Percentiles rank a stretch among this genome's conserved stretches.
Evolutionary conservation across 176 grass and related monocot genomes (phyloP).

Genomic region (Avena eriantha): DNA sequence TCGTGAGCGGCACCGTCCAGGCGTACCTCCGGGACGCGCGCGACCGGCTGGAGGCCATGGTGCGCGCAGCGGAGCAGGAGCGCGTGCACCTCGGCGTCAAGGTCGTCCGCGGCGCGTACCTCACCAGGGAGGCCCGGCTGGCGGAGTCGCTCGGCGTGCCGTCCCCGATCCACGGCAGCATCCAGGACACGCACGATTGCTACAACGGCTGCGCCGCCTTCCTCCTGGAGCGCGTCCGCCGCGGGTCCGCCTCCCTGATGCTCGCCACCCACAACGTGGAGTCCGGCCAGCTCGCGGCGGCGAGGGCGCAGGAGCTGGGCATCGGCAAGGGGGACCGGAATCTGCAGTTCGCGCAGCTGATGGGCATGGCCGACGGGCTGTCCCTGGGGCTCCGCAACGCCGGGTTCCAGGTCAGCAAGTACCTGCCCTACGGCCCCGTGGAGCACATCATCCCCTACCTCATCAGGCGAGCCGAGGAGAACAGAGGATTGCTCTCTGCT

Average conservation of each 20-base stretch:
- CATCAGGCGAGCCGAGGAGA: constrained; percentile 91
- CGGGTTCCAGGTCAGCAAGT: constrained; percentile 90
- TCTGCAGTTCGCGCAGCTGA: constrained; percentile 94
- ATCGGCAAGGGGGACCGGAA: constrained; percentile 59
- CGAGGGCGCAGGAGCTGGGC: constrained; percentile 69
- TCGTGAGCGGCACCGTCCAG: constrained; percentile 83
- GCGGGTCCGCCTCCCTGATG: constrained; percentile 57
- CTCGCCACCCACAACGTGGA: constrained; percentile 90
- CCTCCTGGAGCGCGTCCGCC: constrained; percentile 76
- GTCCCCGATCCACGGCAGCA: constrained; percentile 73
- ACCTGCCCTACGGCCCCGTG: constrained; percentile 92
- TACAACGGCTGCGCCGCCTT: constrained; percentile 82
- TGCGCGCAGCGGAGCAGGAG: constrained; percentile 46
- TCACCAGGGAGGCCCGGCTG: constrained; percentile 68
- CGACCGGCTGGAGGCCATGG: constrained; percentile 66
- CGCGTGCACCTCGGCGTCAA: constrained; percentile 72
- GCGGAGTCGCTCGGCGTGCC: constrained; percentile 67
- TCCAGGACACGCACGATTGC: constrained; percentile 83
- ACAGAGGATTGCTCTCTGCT: constrained; percentile 82
- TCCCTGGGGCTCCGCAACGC: constrained; percentile 81
- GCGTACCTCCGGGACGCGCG: constrained; percentile 83
- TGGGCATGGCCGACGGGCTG: constrained; percentile 96
- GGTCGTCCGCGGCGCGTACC: constrained; percentile 91
- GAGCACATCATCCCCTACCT: constrained; percentile 95
- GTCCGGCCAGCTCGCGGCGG: constrained; percentile 67